phyloP scores from a whole-genome alignment of 768 basidiomycete genomes.

The Hygrocybe punicea region DNA sequence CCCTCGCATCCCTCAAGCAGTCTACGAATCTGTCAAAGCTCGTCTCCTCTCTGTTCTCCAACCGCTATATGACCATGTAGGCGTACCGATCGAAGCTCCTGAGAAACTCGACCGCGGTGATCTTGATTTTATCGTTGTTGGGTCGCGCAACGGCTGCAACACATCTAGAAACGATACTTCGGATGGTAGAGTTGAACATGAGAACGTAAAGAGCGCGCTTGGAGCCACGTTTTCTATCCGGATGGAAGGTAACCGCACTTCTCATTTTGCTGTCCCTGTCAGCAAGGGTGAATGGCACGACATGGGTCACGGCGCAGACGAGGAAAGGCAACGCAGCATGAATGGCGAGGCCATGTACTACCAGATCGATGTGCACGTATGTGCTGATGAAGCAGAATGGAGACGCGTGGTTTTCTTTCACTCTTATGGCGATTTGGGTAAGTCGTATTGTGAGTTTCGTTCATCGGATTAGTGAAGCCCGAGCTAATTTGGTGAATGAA shows the following conservation, averaged over 20 bases:
- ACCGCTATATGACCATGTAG: conserved; percentile 48
- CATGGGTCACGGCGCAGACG: conserved; percentile 28
- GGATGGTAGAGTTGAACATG: conserved; percentile 32
- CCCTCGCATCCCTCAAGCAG: conserved; percentile 56
- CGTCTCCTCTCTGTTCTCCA: conserved; percentile 41
- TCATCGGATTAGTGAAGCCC: no score
- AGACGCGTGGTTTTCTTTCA: conserved; percentile 53
- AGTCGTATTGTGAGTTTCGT: no score
- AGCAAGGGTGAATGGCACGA: conserved; percentile 37
- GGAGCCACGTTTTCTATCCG: conserved; percentile 48
- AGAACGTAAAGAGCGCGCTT: conserved; percentile 38
- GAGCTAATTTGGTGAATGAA: no score
- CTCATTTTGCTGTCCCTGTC: conserved; percentile 59
- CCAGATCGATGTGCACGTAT: conserved; percentile 65
- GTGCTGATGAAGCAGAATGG: conserved; percentile 47
- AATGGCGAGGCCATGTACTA: conserved; percentile 3
- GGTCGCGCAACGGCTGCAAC: conserved; percentile 31
- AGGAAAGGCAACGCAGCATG: conserved; percentile 18
- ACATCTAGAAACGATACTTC: no score
- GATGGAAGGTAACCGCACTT: conserved; percentile 52
- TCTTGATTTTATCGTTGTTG: conserved; percentile 60
- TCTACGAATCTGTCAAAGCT: conserved; percentile 52
- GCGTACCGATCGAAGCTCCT: conserved; percentile 59
- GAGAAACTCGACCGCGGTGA: conserved; percentile 67
- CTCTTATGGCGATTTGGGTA: conserved; percentile 60